A percentile compares a stretch with the other conserved stretches of the same genome.
Conservation (phyloP, 768 basidiomycete genomes). For the Trichaptum fuscoviolaceum region DNA sequence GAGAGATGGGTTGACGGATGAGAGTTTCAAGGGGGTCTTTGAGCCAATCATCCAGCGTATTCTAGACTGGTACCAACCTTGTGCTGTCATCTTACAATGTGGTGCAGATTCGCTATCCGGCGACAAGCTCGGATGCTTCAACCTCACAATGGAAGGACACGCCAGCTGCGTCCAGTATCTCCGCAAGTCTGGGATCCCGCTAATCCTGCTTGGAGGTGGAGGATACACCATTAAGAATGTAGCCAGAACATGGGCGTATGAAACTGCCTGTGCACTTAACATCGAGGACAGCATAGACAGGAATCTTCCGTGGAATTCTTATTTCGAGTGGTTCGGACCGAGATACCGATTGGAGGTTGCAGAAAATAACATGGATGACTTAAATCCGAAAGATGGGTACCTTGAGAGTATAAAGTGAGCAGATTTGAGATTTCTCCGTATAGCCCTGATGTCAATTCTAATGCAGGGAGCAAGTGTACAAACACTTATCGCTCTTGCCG, state of each 20-base stretch:
- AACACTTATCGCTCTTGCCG: conserved; percentile 52
- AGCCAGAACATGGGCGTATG: conserved; percentile 91
- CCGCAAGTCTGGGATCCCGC: conserved; percentile 73
- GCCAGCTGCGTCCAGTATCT: conserved; percentile 87
- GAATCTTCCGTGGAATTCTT: conserved; percentile 80
- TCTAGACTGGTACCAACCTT: conserved; percentile 83
- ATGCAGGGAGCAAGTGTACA: conserved; percentile 44
- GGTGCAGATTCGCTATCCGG: conserved; percentile 94
- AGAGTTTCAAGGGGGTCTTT: conserved; percentile 82
- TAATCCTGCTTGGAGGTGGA: conserved; percentile 91
- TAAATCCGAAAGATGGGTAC: conserved; percentile 77
- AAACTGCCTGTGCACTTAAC: conserved; percentile 93
- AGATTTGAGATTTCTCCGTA: not conserved
- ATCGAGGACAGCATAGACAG: conserved; percentile 72
- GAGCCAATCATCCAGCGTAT: conserved; percentile 85
- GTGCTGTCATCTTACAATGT: conserved; percentile 88
- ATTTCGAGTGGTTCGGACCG: conserved; percentile 98
- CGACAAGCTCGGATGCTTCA: conserved; percentile 95
- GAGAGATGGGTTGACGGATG: conserved; percentile 92
- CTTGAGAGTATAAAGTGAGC: conserved; percentile 74
- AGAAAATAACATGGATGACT: conserved; percentile 91
- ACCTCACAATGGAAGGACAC: conserved; percentile 93
- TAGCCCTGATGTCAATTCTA: conserved; percentile 26
- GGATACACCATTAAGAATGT: conserved; percentile 98
- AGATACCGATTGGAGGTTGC: conserved; percentile 89